Conservation (phyloP, 441 rosid species). For the Geranium incanum region DNA sequence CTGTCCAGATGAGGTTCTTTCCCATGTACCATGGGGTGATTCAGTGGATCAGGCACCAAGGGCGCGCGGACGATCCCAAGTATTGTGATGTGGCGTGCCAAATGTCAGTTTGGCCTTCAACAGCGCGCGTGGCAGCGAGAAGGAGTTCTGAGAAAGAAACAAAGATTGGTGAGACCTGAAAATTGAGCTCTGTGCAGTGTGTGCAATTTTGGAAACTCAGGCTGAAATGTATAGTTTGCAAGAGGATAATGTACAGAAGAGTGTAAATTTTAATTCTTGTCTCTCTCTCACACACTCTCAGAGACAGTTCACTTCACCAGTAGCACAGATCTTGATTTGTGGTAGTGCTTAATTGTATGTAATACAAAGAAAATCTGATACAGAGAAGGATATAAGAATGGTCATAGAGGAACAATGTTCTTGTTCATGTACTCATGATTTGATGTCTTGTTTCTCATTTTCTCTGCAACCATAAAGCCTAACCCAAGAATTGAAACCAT, state of each 20-base stretch:
- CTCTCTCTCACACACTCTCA: not conserved
- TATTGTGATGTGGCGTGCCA: slow-evolving; percentile 72
- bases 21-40: slow-evolving; percentile 85
- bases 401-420: too few species aligned
- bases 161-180: too few species aligned
- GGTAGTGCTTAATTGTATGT: not conserved
- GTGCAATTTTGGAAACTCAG: too few species aligned
- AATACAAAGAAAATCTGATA: slow-evolving; percentile 9
- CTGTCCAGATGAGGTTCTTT: slow-evolving; percentile 73
- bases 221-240: not conserved
- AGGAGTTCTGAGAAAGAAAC: slow-evolving; percentile 17
- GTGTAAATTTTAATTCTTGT: slow-evolving; percentile 14
- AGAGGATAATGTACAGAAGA: slow-evolving; percentile 16
- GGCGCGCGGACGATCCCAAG: slow-evolving; percentile 64
- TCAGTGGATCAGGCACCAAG: slow-evolving; percentile 74
- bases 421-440: too few species aligned
- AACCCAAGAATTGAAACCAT: not conserved
- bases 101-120: slow-evolving; percentile 53
- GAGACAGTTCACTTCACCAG: not conserved
- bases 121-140: slow-evolving; percentile 50
- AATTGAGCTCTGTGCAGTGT: not conserved
- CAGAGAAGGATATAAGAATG: not conserved
- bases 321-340: slow-evolving; percentile 6
- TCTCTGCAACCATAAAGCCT: too few species aligned
- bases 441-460: too few species aligned